phyloP scores from a whole-genome alignment of 805 yeast species.

The Candida yuanshanica region DNA sequence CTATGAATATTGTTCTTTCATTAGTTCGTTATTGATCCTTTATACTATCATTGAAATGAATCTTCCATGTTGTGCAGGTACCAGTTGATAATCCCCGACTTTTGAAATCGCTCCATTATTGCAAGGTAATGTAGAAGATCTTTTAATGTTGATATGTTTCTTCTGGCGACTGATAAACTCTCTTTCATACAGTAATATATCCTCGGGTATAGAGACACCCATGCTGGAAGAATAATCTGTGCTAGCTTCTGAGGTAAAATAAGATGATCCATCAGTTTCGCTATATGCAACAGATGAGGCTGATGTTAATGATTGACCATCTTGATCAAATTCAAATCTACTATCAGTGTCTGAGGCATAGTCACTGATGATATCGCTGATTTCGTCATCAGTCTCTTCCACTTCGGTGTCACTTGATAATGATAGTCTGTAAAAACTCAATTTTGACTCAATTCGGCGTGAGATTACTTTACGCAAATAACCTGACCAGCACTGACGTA shows the following conservation, averaged over 20 bases:
- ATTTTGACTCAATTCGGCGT: conserved; percentile 20
- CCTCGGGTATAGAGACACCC: conserved; percentile 8
- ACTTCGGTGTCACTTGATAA: conserved; percentile 10
- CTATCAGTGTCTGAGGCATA: conserved; percentile 6
- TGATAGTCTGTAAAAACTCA: conserved; percentile 12
- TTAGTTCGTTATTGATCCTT: not conserved
- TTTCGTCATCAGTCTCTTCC: conserved; percentile 4
- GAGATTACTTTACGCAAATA: conserved; percentile 18
- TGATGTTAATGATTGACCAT: conserved; percentile 16
- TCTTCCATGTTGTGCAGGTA: conserved; percentile 7
- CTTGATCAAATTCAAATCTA: conserved; percentile 4
- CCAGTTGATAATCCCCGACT: conserved; percentile 1
- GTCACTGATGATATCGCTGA: conserved; percentile 5
- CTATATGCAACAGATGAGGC: conserved; percentile 8
- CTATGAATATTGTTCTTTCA: too few relatives aligned
- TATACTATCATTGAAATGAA: conserved; percentile 8
- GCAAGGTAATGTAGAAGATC: conserved; percentile 15
- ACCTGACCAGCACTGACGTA: conserved; percentile 1
- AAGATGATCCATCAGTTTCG: conserved; percentile 5
- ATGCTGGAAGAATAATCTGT: conserved; percentile 11
- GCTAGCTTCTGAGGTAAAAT: conserved; percentile 5
- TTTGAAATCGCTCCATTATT: conserved; percentile 1
- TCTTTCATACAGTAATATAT: conserved; percentile 11
- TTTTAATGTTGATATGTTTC: conserved; percentile 11
- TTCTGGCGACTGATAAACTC: conserved; percentile 8